phyloP scores from a whole-genome alignment of 2,329 filamentous ascomycete species.

The Trichoderma sp. region DNA sequence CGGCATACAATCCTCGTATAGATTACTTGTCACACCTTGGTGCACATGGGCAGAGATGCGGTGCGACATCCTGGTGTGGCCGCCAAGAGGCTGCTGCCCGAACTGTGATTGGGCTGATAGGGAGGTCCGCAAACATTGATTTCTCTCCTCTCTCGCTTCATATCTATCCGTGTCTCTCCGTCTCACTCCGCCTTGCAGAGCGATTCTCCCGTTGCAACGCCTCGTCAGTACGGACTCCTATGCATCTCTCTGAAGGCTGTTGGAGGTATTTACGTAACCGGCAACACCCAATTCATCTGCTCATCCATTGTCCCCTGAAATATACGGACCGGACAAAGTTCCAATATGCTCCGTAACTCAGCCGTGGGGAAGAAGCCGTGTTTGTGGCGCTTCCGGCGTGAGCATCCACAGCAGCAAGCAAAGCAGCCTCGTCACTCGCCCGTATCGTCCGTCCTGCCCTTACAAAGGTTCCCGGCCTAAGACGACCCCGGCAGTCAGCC shows the following conservation, averaged over 20 bases:
- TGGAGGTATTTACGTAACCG: not conserved
- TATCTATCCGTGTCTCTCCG: not conserved
- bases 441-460: not conserved
- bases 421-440: not conserved
- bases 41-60: not conserved
- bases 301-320: too few relatives aligned
- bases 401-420: not conserved
- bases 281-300: too few relatives aligned
- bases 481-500: slow-evolving; percentile 2
- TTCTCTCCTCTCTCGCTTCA: not conserved
- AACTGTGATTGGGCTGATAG: not conserved
- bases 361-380: not conserved
- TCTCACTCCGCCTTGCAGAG: not conserved
- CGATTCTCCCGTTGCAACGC: not conserved
- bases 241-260: too few relatives aligned
- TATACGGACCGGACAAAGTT: not conserved
- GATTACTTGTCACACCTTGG: not conserved
- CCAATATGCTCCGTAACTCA: slow-evolving; percentile 3
- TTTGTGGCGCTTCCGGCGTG: not conserved
- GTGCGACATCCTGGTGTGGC: not conserved
- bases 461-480: slow-evolving; percentile 21
- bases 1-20: not conserved
- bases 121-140: not conserved
- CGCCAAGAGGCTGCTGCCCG: not conserved
- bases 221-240: not conserved